These are phyloP conservation scores for Fusarium pseudoanthophilum DNA, from an alignment of 2,329 filamentous ascomycete species.

Conservation along the genomic window DNA sequence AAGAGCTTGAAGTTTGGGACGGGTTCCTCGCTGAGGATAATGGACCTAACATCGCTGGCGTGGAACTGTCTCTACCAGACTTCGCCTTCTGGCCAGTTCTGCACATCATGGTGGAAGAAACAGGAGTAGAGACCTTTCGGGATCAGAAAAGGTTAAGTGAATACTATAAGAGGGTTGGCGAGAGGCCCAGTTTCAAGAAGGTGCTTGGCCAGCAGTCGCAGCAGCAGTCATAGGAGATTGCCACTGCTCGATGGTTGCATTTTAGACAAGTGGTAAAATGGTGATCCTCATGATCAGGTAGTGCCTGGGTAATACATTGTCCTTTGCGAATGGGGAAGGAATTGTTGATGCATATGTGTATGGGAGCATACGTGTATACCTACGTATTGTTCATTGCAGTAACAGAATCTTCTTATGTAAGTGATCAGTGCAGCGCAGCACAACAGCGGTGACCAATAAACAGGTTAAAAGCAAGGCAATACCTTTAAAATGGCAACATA, in stretches of 20 bases:
- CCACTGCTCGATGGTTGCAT: neutral
- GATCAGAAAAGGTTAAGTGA: slow-evolving; percentile 46
- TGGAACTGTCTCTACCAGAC: slow-evolving; percentile 58
- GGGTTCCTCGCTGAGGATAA: slow-evolving; percentile 46
- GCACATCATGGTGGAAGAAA: slow-evolving; percentile 55
- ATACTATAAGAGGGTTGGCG: slow-evolving; percentile 52
- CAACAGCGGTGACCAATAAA: neutral
- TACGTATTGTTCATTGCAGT: neutral
- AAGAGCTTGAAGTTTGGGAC: slow-evolving; percentile 56
- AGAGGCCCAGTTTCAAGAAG: slow-evolving; percentile 38
- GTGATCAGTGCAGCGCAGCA: neutral
- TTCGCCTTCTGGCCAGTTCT: slow-evolving; percentile 69
- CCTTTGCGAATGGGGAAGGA: neutral
- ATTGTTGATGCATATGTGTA: neutral
- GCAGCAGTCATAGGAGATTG: neutral
- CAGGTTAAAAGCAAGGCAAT: neutral
- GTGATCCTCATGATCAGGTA: neutral
- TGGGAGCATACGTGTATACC: neutral
- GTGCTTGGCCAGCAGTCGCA: slow-evolving; percentile 31
- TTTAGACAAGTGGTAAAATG: neutral
- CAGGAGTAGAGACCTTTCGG: slow-evolving; percentile 47
- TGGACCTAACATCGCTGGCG: slow-evolving; percentile 58
- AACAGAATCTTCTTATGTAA: neutral
- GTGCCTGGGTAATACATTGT: neutral
- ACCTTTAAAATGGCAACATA: neutral